Base-by-base conservation (phyloP, 2,329 filamentous ascomycete species). In the Nemania sp. region DNA sequence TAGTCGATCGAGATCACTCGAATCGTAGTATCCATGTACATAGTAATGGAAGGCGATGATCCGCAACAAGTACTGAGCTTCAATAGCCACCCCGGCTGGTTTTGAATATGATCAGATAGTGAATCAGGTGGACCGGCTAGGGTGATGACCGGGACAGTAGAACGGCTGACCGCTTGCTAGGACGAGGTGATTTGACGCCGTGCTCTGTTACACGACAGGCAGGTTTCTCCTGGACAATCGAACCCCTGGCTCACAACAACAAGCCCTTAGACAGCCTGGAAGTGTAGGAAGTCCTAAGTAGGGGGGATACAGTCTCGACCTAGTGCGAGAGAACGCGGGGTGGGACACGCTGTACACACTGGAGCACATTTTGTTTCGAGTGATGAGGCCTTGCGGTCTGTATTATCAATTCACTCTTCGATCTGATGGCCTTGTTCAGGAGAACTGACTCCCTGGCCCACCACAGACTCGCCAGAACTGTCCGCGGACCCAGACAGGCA, bases 141-240 rank as follows among this genome's bases (percentile, higher is more conserved):
- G 57, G 53, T 35, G 59, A 59, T 69, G 69, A 68, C 66, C 69
- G 45, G 45, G 12, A 32, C 45, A 67, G 69, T 55, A 66, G 39
- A 51, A 37, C 54, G 51, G 62, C 64, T 60, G 65, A 54, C 60
- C 60, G 62, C 65, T 68, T 65, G 64, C 64, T 68, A 54, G 64
- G 65, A 67, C 65, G 57, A 65, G 57, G 67, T 63, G 67, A 65
- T 61, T 59, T 65, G 25, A 61, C 65, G 60, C 65, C 57, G 65
- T 70, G 43, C 56, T 47, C 32, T 46, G 72, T 73, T 67, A 63
- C 71, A 73, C 72, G 57, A 60, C 70, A 66, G 66, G 62, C 62
- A 62, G 63, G 65, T 70, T 62, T 65, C 67, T 68, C 7, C 21
- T 52, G 63, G 65, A 65, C 60, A 62, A 60, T 68, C 62, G 65